Conservation (phyloP, 2,329 filamentous ascomycete genomes). For the Zalaria obscura region DNA sequence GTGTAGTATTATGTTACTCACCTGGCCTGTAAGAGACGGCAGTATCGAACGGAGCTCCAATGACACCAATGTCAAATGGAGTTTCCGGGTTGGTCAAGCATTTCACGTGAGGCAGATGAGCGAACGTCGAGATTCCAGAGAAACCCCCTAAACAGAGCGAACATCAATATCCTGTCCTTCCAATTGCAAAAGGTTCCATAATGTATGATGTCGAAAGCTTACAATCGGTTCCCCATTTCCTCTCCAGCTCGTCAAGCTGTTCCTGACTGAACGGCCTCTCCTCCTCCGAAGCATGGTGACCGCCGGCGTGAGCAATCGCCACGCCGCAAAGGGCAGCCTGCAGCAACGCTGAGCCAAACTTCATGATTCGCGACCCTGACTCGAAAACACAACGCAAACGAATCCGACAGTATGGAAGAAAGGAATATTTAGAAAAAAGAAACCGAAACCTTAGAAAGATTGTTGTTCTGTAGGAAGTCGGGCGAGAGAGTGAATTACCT, state of each 20-base stretch:
- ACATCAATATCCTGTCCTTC: too few species aligned
- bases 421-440: too few species aligned
- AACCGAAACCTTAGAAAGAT: too few species aligned
- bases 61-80: conserved; percentile 29
- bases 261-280: conserved; percentile 5
- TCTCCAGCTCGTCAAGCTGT: conserved; percentile 6
- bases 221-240: conserved; percentile 10
- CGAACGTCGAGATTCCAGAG: conserved; percentile 49
- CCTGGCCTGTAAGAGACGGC: conserved; percentile 32
- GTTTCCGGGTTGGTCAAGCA: conserved; percentile 32
- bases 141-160: conserved; percentile 36
- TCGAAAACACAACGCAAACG: too few species aligned
- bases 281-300: background rate
- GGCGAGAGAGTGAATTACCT: too few species aligned
- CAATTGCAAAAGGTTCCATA: too few species aligned
- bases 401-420: too few species aligned
- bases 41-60: conserved; percentile 36
- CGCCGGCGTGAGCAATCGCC: conserved; percentile 1
- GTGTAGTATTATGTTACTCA: conserved; percentile 5
- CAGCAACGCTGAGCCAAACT: background rate
- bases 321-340: background rate
- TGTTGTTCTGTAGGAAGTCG: too few species aligned
- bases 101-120: conserved; percentile 32
- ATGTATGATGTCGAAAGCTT: conserved; percentile 8
- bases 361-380: too few species aligned